Conservation (phyloP, 306 rosid species). For the Lathyrus oleraceus region DNA sequence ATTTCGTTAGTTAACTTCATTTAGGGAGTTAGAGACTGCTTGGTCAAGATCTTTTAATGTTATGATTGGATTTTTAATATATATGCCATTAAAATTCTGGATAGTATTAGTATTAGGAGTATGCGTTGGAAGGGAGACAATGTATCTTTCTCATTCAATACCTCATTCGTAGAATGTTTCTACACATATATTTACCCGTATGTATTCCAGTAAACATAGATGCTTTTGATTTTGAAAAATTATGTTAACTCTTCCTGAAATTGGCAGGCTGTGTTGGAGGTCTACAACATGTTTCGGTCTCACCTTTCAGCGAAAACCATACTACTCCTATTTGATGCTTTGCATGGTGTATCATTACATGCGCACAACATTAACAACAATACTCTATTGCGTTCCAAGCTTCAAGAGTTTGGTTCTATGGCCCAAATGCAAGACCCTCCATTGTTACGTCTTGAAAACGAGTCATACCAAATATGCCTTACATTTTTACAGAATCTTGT, state of each 20-base stretch:
- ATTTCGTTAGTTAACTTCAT: background rate
- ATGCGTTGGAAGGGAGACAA: background rate
- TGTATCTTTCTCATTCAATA: conserved; percentile 8
- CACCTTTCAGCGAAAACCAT: conserved; percentile 66
- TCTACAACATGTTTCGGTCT: conserved; percentile 74
- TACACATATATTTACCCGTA: conserved; percentile 3
- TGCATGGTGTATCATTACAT: conserved; percentile 77
- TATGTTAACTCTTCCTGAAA: conserved; percentile 35
- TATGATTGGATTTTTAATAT: conserved; percentile 12
- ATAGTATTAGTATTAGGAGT: background rate
- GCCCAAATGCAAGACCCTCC: conserved; percentile 99
- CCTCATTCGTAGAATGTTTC: background rate
- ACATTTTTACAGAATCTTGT: conserved; percentile 82
- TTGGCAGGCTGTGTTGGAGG: conserved; percentile 93
- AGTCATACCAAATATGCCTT: conserved; percentile 88
- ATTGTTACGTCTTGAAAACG: conserved; percentile 88
- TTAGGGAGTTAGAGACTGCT: background rate
- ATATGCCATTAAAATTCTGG: conserved; percentile 12
- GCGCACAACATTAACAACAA: conserved; percentile 74
- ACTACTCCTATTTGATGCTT: conserved; percentile 65
- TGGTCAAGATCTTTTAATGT: conserved; percentile 18
- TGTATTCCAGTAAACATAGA: conserved; percentile 17
- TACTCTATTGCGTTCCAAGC: conserved; percentile 65
- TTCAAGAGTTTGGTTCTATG: conserved; percentile 83
- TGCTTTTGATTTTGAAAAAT: conserved; percentile 22